These are phyloP conservation scores for Phyllostachys edulis DNA, from an alignment of 176 grass and related monocot species.

Conservation along the genomic window DNA sequence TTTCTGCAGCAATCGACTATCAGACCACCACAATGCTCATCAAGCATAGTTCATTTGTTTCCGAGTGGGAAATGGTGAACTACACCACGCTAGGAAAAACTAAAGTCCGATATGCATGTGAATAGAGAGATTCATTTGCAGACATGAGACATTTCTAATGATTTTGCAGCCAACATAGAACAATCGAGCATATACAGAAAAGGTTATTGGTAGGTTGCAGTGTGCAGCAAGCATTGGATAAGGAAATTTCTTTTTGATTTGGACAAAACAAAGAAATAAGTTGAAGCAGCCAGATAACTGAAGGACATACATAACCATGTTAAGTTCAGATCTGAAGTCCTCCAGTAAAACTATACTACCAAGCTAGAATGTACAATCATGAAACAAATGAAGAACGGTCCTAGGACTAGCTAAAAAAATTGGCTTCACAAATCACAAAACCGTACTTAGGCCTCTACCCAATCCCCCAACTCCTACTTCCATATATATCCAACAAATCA, in stretches of 20 bases:
- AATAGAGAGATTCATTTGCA: neutral
- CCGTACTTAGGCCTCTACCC: neutral
- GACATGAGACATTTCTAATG: conserved; percentile 2
- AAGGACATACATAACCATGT: neutral
- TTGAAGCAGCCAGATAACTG: neutral
- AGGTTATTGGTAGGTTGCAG: neutral
- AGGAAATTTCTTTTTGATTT: neutral
- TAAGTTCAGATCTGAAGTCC: neutral
- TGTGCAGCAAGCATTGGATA: neutral
- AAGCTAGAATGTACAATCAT: neutral
- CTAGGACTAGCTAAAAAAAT: neutral
- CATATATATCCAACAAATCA: neutral
- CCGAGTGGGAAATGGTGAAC: neutral
- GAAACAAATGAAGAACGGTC: neutral
- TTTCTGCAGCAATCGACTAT: neutral
- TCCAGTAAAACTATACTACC: neutral
- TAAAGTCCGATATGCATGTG: neutral
- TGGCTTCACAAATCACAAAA: neutral
- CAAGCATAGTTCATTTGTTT: neutral
- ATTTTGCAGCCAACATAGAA: conserved; percentile 3
- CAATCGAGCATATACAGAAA: neutral
- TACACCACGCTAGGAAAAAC: neutral
- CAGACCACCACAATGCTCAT: neutral
- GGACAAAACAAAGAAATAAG: neutral
- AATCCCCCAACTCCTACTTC: neutral